phyloP scores from a whole-genome alignment of 2,329 filamentous ascomycete species.

The Pezicula neosporulosa region DNA sequence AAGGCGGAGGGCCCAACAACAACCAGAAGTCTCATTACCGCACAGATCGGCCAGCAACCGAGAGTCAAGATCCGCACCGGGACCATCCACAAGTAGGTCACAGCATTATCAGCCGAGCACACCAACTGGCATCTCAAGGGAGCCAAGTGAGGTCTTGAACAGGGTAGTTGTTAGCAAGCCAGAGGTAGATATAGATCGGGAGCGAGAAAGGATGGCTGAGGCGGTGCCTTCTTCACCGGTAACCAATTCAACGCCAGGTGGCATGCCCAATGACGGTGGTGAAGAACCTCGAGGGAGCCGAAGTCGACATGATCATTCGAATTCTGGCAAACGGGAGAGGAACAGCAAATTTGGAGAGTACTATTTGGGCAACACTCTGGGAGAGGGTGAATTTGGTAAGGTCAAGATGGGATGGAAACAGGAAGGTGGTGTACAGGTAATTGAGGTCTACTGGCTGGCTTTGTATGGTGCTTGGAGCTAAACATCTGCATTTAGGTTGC shows the following conservation, averaged over 20 bases:
- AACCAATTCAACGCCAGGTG: conserved; percentile 40
- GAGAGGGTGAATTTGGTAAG: conserved; percentile 97
- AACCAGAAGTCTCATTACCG: conserved; percentile 40
- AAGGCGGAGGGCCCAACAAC: conserved; percentile 42
- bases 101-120: conserved; percentile 44
- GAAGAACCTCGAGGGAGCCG: conserved; percentile 36
- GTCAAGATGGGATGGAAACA: conserved; percentile 98
- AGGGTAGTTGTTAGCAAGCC: conserved; percentile 74
- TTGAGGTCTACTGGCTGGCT: conserved; percentile 7
- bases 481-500: conserved; percentile 62
- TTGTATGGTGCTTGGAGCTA: not conserved
- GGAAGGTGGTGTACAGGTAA: conserved; percentile 80
- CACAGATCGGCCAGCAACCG: conserved; percentile 35
- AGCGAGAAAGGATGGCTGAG: conserved; percentile 66
- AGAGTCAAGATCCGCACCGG: conserved; percentile 32
- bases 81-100: conserved; percentile 32
- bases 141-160: conserved; percentile 77
- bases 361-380: conserved; percentile 90
- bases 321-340: conserved; percentile 55
- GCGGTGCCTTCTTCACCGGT: conserved; percentile 42
- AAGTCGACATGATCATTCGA: conserved; percentile 55
- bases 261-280: conserved; percentile 45
- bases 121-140: conserved; percentile 60
- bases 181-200: conserved; percentile 68
- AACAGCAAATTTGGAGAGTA: conserved; percentile 93